Evolutionary conservation across 2,329 filamentous ascomycete genomes (phyloP), one percentile per base, ranked within the genome.

Genomic region (Diaporthe velutina): DNA sequence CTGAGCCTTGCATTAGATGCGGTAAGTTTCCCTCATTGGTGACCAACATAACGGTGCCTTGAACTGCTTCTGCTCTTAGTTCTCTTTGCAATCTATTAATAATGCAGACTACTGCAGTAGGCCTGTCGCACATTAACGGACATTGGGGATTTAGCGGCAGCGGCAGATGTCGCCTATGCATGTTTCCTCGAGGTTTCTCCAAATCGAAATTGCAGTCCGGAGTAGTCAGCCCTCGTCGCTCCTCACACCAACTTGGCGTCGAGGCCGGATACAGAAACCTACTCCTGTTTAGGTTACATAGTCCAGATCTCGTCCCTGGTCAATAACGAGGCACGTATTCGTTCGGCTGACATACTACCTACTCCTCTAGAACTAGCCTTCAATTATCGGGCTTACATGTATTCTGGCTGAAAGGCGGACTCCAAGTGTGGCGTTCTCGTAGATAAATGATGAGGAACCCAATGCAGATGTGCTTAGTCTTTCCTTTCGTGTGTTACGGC

Each of bases 201-300:
- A 35, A 66, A 35, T 66, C 61, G 12, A 48, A 66, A 48, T 66
- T 66, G 61, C 40, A 66, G 28, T 22, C 9, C 42, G 28, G 25
- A n/a, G 40, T 4, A 45, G 25, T 30, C 19, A 15, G 17, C 25
- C n/a, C 28, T 38, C 58, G 8, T 28, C 35, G n/a, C 58, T 22
- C 28, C 61, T 50, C 42, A 40, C 17, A n/a, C 25, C 19, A 19
- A 33, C 40, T 66, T 35, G 60, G 28, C 9, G 19, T 22, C 28
- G 45, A 35, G 28, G 9, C 61, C 61, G 9, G 30, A 66, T 66
- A 33, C 42, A 50, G 61, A 7, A 66, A 35, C 40, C 28, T 50
- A 50, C 61, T 66, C 61, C 61, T 50, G 61, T n/a, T 48, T 35
- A 35, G 61, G 61, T 66, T 66, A 66, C 61, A 66, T 66, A 35